Percentiles rank a stretch among this genome's conserved stretches.
Conservation (phyloP, 2,329 filamentous ascomycete genomes). For the Aspergillus amoenus region DNA sequence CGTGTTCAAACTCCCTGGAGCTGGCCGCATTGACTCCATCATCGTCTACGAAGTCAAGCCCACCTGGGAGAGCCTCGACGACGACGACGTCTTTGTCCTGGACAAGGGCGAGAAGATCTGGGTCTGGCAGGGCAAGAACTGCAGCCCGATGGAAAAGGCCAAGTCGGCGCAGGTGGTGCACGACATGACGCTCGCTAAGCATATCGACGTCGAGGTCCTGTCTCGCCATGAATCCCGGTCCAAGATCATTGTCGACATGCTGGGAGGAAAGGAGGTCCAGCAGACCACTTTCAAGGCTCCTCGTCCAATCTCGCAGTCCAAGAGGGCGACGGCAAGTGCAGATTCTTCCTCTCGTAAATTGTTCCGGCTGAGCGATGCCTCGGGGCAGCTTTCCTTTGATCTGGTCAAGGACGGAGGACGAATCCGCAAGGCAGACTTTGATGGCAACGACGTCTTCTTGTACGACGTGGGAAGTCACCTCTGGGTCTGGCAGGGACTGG, state of each 20-base stretch:
- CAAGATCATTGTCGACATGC: slow-evolving; percentile 57
- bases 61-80: slow-evolving; percentile 61
- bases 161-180: slow-evolving; percentile 68
- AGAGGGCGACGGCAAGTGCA: not conserved
- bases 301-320: slow-evolving; percentile 30
- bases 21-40: slow-evolving; percentile 38
- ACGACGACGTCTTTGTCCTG: slow-evolving; percentile 65
- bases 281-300: slow-evolving; percentile 41
- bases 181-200: slow-evolving; percentile 56
- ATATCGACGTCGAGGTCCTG: slow-evolving; percentile 64
- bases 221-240: slow-evolving; percentile 55
- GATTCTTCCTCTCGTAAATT: slow-evolving; percentile 42
- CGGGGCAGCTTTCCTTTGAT: slow-evolving; percentile 57
- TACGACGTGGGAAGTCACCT: slow-evolving; percentile 58
- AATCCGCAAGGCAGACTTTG: slow-evolving; percentile 52
- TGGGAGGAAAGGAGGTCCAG: slow-evolving; percentile 50
- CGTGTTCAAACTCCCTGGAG: slow-evolving; percentile 60
- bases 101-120: slow-evolving; percentile 65
- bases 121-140: slow-evolving; percentile 67
- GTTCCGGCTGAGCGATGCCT: slow-evolving; percentile 63
- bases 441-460: slow-evolving; percentile 62
- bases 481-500: slow-evolving; percentile 66
- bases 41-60: slow-evolving; percentile 66
- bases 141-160: slow-evolving; percentile 68
- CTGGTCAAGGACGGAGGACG: slow-evolving; percentile 56